Evolutionary conservation across 306 rosid genomes (phyloP).

Genomic region (Fragaria nilgerrensis): DNA sequence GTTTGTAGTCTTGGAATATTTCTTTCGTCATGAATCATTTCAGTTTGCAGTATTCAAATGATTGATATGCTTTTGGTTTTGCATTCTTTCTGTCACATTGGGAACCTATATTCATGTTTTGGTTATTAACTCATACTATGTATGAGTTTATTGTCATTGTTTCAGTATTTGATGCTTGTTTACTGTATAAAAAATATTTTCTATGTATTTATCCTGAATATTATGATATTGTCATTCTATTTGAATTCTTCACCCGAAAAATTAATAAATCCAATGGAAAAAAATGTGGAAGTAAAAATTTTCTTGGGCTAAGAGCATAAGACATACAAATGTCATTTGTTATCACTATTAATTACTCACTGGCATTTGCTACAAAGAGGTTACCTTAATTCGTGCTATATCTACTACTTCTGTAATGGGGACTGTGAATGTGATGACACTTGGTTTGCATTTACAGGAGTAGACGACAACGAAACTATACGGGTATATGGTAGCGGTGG

Average conservation of each 20-base stretch:
- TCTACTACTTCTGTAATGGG: slow-evolving; percentile 6
- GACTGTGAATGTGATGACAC: slow-evolving; percentile 12
- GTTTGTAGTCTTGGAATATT: background rate
- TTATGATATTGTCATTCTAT: background rate
- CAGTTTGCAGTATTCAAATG: background rate
- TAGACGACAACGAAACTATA: slow-evolving; percentile 61
- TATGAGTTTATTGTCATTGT: background rate
- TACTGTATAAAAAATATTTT: background rate
- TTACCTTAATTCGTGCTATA: background rate
- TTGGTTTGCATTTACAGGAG: slow-evolving; percentile 51
- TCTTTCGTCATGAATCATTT: background rate
- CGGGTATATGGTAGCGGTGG: slow-evolving; percentile 72
- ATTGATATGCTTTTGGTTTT: background rate
- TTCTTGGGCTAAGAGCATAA: background rate
- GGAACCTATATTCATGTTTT: background rate
- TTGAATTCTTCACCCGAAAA: background rate
- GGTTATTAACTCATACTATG: background rate
- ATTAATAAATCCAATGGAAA: background rate
- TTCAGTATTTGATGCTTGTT: background rate
- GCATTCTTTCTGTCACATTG: background rate
- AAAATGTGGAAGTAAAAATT: background rate
- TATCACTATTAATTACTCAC: background rate
- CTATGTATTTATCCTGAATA: background rate
- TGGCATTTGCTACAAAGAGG: background rate
- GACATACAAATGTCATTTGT: background rate